These are phyloP conservation scores for Plasmodiophora brassicae DNA, from an alignment of 208 protist genomes.

Conservation along the genomic window DNA sequence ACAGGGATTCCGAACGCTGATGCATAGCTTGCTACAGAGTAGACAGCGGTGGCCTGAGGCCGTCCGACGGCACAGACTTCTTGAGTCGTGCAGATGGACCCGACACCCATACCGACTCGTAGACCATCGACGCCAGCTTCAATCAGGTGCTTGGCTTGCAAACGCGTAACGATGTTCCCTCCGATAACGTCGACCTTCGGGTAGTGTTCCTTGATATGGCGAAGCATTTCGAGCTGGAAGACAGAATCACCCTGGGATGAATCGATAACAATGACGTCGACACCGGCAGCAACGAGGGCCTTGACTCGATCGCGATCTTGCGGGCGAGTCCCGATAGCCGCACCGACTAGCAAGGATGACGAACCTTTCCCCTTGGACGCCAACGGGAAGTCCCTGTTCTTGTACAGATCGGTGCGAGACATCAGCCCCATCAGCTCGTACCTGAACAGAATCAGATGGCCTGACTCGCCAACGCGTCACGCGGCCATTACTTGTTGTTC, in stretches of 20 bases:
- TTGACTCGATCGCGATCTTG: slow-evolving; percentile 50
- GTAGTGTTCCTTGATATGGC: slow-evolving; percentile 75
- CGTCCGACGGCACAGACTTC: slow-evolving; percentile 78
- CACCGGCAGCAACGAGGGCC: slow-evolving; percentile 49
- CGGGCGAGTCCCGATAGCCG: slow-evolving; percentile 52
- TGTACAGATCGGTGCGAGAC: slow-evolving; percentile 65
- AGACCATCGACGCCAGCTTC: slow-evolving; percentile 89
- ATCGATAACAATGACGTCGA: slow-evolving; percentile 59
- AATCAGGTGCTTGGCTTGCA: slow-evolving; percentile 89
- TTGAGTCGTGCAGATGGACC: slow-evolving; percentile 95
- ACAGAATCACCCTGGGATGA: slow-evolving; percentile 89
- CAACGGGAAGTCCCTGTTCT: slow-evolving; percentile 64
- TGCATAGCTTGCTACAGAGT: slow-evolving; percentile 34
- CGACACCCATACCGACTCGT: slow-evolving; percentile 93
- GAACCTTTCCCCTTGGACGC: slow-evolving; percentile 59
- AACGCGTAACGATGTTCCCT: slow-evolving; percentile 91
- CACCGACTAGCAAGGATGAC: slow-evolving; percentile 58
- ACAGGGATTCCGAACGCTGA: slow-evolving; percentile 32
- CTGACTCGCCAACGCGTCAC: too few species aligned
- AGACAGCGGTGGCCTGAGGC: slow-evolving; percentile 78
- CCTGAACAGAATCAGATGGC: neutral
- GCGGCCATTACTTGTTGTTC: slow-evolving; percentile 68
- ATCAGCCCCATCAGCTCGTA: slow-evolving; percentile 58
- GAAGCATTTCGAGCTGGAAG: slow-evolving; percentile 89
- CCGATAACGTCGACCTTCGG: slow-evolving; percentile 71